Evolutionary conservation across 75 land plant genomes (phyloP).

Genomic region (Gnetum montanum): DNA sequence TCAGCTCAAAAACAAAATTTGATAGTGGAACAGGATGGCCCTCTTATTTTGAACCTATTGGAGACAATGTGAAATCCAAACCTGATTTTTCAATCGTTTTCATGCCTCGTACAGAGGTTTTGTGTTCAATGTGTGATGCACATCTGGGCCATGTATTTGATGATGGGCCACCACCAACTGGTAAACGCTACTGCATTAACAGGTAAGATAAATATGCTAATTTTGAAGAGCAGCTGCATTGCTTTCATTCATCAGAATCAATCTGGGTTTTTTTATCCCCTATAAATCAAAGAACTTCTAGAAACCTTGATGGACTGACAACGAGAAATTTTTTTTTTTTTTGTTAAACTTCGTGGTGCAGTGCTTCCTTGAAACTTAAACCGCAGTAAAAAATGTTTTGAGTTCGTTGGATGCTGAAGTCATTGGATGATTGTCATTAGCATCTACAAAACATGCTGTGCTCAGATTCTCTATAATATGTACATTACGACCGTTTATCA

Average conservation of each 20-base stretch:
- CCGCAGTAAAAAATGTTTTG: too few species aligned
- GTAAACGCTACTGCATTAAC: conserved; percentile 86
- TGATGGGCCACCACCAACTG: conserved; percentile 88
- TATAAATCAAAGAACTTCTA: neutral
- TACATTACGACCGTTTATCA: too few species aligned
- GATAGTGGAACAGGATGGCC: conserved; percentile 99
- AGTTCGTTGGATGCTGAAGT: too few species aligned
- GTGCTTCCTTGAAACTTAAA: conserved; percentile 33
- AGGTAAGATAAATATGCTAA: conserved; percentile 28
- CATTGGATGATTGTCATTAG: too few species aligned
- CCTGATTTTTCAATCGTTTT: conserved; percentile 73
- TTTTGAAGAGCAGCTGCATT: neutral
- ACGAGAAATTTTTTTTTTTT: neutral
- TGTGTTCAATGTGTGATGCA: conserved; percentile 80
- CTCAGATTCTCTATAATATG: too few species aligned
- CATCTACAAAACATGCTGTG: too few species aligned
- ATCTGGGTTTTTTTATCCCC: neutral
- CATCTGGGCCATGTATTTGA: conserved; percentile 93
- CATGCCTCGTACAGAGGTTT: conserved; percentile 86
- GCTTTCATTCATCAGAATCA: conserved; percentile 8
- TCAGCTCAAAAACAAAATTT: conserved; percentile 78
- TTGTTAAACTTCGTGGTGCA: conserved; percentile 22
- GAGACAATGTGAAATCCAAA: conserved; percentile 73
- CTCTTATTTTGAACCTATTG: conserved; percentile 69
- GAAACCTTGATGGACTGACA: neutral